Evolutionary conservation across 805 yeast species (phyloP), one percentile per base, ranked within the genome.

Genomic region (Teunomyces cretensis): DNA sequence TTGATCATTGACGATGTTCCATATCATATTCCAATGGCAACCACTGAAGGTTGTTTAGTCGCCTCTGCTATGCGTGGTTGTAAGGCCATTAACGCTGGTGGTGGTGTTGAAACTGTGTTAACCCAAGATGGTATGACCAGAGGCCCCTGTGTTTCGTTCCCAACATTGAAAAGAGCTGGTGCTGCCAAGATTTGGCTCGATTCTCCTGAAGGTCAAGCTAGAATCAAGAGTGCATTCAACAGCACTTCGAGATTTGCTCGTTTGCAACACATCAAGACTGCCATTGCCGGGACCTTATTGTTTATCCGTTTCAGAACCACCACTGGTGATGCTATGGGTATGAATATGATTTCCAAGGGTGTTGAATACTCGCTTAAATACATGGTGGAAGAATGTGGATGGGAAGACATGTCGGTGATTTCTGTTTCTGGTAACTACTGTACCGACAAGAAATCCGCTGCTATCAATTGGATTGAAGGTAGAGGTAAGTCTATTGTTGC

Each of bases 251-350:
- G 99, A 70, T 94, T 94, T 71, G 99, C 99, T 13, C 83, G 97
- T 61, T 79, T 94, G 59, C 96, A 88, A 67, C 86, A 86, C 56
- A 75, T 92, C 53, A 87, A 89, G 66, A 89, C 97, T 13, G 96
- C 98, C 2, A 74, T 92, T 65, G 99, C 99, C 13, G 99, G 99
- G 26, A 86, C 86, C 40, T 75, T 86, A 55, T 75, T 94, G 57
- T 94, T 80, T 60, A 85, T 94, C 56, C 83, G 99, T 61, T 94
- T 94, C 75, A 83, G 91, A 64, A 95, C 99, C n/a, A 90, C 96
- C 32, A 94, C 99, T 14, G 99, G 99, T 67, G 99, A 94, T 74
- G 99, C 99, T 14, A 94, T 94, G 99, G 99, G 99, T 53, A 94
- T 94, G 99, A 94, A 94, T 66, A 94, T 94, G 99, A 94, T 94